A percentile compares a stretch with the other conserved stretches of the same genome.
These are phyloP conservation scores for Trametopsis cervina DNA, from an alignment of 768 basidiomycete species.

Conservation along the genomic window DNA sequence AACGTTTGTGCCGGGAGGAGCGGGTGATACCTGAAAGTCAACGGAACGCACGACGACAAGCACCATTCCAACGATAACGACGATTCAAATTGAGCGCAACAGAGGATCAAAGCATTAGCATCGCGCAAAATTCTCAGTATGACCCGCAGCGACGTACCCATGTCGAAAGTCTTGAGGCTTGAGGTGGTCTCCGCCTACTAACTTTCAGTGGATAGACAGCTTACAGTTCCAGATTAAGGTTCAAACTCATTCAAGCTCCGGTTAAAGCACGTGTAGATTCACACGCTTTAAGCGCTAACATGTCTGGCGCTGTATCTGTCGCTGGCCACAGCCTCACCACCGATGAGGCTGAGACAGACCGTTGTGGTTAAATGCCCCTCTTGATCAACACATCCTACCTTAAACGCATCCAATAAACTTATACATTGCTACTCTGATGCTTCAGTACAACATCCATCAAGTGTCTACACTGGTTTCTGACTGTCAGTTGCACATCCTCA, in stretches of 20 bases:
- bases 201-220: conserved; percentile 48
- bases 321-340: too few species aligned
- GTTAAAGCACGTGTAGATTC: conserved; percentile 9
- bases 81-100: conserved; percentile 1
- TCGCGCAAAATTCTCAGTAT: background rate
- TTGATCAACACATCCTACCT: too few species aligned
- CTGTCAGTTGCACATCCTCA: too few species aligned
- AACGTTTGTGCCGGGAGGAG: conserved; percentile 95
- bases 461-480: too few species aligned
- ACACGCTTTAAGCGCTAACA: too few species aligned
- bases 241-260: conserved; percentile 28
- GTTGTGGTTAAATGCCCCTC: too few species aligned
- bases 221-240: conserved; percentile 31
- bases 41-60: background rate
- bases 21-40: conserved; percentile 82
- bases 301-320: too few species aligned
- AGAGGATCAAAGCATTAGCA: conserved; percentile 8
- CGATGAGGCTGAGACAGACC: too few species aligned
- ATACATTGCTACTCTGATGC: too few species aligned
- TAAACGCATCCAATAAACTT: too few species aligned
- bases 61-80: background rate
- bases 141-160: conserved; percentile 55
- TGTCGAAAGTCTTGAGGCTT: conserved; percentile 69
- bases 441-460: too few species aligned
- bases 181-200: conserved; percentile 35